Conservation (phyloP, 768 basidiomycete species). For the Tricholoma matsutake region DNA sequence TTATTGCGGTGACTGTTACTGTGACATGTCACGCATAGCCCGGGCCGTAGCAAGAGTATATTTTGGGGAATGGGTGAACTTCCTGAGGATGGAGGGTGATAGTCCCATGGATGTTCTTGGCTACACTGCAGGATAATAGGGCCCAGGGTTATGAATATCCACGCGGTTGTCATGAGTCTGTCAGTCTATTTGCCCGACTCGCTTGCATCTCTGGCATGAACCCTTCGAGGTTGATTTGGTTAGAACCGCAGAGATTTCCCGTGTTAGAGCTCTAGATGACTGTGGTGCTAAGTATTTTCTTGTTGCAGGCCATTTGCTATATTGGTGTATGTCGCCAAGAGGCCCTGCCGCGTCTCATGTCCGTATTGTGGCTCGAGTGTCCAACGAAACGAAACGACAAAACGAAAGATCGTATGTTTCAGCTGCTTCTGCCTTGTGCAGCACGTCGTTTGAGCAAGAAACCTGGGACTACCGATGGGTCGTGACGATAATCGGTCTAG, state of each 20-base stretch:
- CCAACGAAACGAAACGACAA: neutral
- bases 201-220: neutral
- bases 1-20: neutral
- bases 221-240: neutral
- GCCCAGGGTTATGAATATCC: no score
- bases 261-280: neutral
- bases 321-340: neutral
- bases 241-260: neutral
- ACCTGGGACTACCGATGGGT: no score
- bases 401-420: neutral
- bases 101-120: no score
- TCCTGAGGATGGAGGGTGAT: neutral
- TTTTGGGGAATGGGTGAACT: neutral
- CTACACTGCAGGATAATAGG: no score
- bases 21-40: conserved; percentile 1
- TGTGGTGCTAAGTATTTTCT: neutral
- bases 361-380: neutral
- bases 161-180: neutral
- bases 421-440: neutral
- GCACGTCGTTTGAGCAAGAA: neutral
- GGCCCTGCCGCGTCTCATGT: neutral
- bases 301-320: neutral
- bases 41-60: neutral
- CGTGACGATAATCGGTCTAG: neutral
- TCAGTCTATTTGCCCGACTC: neutral